These are phyloP conservation scores for Seiridium cupressi DNA, from an alignment of 2,329 filamentous ascomycete genomes.

Conservation along the genomic window DNA sequence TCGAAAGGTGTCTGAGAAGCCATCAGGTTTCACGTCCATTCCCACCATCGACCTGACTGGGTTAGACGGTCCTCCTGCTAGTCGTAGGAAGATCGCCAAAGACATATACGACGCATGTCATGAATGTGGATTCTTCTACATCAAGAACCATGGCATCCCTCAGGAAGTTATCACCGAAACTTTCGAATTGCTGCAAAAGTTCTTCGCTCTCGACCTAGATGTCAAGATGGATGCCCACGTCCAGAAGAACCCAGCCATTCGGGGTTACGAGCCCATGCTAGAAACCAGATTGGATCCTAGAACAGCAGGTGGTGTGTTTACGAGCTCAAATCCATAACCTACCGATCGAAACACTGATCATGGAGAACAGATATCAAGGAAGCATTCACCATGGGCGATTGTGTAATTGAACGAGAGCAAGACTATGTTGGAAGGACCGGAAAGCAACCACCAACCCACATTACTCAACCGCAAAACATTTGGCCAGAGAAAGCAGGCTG, in stretches of 20 bases:
- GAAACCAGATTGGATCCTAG: constrained; percentile 29
- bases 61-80: constrained; percentile 19
- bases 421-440: constrained; percentile 25
- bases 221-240: constrained; percentile 33
- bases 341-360: background rate
- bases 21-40: constrained; percentile 28
- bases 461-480: constrained; percentile 29
- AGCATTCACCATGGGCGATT: constrained; percentile 36
- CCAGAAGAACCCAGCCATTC: constrained; percentile 31
- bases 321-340: background rate
- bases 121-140: constrained; percentile 27
- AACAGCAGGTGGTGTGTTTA: constrained; percentile 24
- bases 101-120: constrained; percentile 23
- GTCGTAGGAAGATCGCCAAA: constrained; percentile 19
- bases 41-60: constrained; percentile 28
- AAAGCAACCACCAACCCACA: constrained; percentile 19
- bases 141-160: constrained; percentile 29
- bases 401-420: constrained; percentile 33
- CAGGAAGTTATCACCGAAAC: constrained; percentile 16
- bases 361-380: constrained; percentile 24
- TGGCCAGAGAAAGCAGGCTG: constrained; percentile 30
- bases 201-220: constrained; percentile 28
- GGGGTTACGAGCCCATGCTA: constrained; percentile 32
- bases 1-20: constrained; percentile 23
- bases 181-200: constrained; percentile 24